Base-by-base conservation (phyloP, 2,329 filamentous ascomycete species). In the Pestalotiopsis sp. region DNA sequence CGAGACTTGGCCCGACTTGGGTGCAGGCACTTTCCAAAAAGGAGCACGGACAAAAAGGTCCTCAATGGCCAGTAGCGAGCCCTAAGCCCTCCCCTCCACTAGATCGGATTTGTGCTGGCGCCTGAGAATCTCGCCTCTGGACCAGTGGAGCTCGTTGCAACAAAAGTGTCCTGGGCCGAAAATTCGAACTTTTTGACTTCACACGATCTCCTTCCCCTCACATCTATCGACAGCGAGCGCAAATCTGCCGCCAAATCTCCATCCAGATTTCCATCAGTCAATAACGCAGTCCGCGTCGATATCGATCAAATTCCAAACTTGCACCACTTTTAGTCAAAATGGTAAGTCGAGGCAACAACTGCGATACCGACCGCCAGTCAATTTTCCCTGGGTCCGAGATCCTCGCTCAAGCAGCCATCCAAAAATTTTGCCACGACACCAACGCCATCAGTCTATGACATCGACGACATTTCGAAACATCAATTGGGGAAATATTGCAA, bases 281-380 rank as follows among this genome's bases (percentile, higher is more conserved):
- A 81, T 77, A 52, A 77, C 79, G 74, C 78, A 76, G 79, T 83
- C 86, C 85, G 83, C 84, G 76, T 81, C 78, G 77, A 77, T 77
- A 79, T 77, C 73, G 74, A 77, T 73, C 77, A 79, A 80, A 79
- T 72, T 77, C 81, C 70, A 72, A 66, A 74, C 74, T 70, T 73
- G 79, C 77, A 80, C 79, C 77, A 80, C 79, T 85, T 85, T 86
- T 82, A 87, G 85, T 85, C 89, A 91, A 90, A 82, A 92, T 92
- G 90, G 90, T 92, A 88, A 90, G 89, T 80, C 49, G n/a, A 58
- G 72, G 17, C 31, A 39, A 27, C 14, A 39, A 39, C 31, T 39
- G 31, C 45, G 45, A 52, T 5, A 52, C 45, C 45, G 45, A 52
- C 58, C 25, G 20, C 41, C 13, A 52, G 20, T 52, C 45, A 52